These are phyloP conservation scores for Epichloe bromicola DNA, from an alignment of 2,329 filamentous ascomycete species.

Conservation along the genomic window DNA sequence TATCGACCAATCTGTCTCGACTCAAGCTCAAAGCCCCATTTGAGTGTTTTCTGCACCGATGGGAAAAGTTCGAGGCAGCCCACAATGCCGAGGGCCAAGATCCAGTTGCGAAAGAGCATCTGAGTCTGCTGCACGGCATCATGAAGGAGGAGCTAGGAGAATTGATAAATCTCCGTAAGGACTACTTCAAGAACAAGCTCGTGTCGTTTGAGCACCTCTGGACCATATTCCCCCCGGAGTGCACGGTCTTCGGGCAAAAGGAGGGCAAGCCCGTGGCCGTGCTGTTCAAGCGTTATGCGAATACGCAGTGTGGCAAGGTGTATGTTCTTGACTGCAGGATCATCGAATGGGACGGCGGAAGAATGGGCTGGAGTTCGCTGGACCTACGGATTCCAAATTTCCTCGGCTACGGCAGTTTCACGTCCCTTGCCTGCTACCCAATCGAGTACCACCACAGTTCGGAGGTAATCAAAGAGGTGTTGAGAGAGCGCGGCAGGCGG, in stretches of 20 bases:
- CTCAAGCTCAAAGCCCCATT: slow-evolving; percentile 52
- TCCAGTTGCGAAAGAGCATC: slow-evolving; percentile 28
- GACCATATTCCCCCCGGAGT: slow-evolving; percentile 42
- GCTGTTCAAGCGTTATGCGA: slow-evolving; percentile 24
- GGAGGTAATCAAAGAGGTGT: slow-evolving; percentile 19
- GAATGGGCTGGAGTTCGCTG: slow-evolving; percentile 27
- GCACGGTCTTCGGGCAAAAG: slow-evolving; percentile 25
- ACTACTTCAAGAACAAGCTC: slow-evolving; percentile 39
- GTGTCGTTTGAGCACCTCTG: slow-evolving; percentile 39
- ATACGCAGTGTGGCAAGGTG: slow-evolving; percentile 23
- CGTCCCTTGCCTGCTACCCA: slow-evolving; percentile 30
- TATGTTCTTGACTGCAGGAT: slow-evolving; percentile 27
- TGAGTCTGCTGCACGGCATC: slow-evolving; percentile 32
- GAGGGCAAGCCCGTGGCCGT: slow-evolving; percentile 27
- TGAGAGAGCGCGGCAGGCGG: slow-evolving; percentile 28
- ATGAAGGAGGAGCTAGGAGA: slow-evolving; percentile 39
- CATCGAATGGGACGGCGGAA: slow-evolving; percentile 35
- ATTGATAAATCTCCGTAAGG: slow-evolving; percentile 33
- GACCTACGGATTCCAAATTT: slow-evolving; percentile 27
- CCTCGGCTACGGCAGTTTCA: slow-evolving; percentile 30
- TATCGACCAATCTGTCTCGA: slow-evolving; percentile 45
- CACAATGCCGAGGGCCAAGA: slow-evolving; percentile 29
- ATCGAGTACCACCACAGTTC: slow-evolving; percentile 28
- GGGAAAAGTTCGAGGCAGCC: slow-evolving; percentile 33
- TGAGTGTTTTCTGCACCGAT: slow-evolving; percentile 52